Percentiles rank a stretch among this genome's conserved stretches.
phyloP scores from a whole-genome alignment of 306 rosid species.

The Sechiopsis laciniata region DNA sequence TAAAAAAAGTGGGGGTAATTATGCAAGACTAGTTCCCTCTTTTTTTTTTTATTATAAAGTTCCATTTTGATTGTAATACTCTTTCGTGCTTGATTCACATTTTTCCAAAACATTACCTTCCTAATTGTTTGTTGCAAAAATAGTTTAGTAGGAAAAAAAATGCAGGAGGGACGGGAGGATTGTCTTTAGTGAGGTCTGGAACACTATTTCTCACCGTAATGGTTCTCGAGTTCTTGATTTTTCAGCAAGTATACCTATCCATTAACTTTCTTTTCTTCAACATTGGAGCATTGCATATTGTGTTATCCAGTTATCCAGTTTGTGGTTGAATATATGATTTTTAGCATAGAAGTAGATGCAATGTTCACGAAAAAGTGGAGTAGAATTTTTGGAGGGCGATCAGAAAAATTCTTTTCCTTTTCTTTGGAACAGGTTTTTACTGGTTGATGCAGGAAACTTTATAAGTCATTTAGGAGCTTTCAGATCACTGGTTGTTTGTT shows the following conservation, averaged over 20 bases:
- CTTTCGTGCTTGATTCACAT: neutral
- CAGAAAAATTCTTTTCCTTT: neutral
- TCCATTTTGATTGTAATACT: too few relatives aligned
- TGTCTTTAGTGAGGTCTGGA: slow-evolving; percentile 2
- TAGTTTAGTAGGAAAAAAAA: neutral
- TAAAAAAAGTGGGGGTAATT: too few relatives aligned
- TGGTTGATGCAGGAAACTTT: neutral
- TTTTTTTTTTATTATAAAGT: too few relatives aligned
- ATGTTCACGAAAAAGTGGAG: neutral
- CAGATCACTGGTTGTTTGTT: neutral
- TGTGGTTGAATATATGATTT: neutral
- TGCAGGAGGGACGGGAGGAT: neutral
- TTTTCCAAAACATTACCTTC: neutral
- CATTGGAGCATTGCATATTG: neutral
- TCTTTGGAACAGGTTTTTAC: neutral
- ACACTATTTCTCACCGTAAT: too few relatives aligned
- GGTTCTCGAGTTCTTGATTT: neutral
- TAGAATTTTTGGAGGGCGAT: neutral
- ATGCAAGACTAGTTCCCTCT: too few relatives aligned
- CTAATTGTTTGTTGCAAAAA: neutral
- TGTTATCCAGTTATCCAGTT: neutral
- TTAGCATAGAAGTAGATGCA: neutral
- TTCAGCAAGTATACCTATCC: neutral
- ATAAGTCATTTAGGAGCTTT: neutral
- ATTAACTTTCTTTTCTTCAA: neutral